Conservation (phyloP, 2,329 filamentous ascomycete species). For the Dendrostoma leiphaemia region DNA sequence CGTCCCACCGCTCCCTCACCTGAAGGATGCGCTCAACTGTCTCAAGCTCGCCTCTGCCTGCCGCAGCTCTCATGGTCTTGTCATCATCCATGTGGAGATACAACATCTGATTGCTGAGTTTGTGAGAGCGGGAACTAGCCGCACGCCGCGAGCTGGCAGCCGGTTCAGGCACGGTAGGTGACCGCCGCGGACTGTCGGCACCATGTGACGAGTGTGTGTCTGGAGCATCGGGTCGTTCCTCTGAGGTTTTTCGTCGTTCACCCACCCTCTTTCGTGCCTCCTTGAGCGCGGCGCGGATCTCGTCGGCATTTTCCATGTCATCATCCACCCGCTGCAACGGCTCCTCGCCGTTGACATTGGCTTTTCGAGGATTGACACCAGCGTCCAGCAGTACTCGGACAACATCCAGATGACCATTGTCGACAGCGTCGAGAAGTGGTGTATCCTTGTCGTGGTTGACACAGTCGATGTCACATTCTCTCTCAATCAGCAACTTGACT, state of each 20-base stretch:
- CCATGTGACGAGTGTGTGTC: constrained; percentile 49
- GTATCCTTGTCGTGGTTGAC: constrained; percentile 83
- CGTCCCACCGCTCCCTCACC: constrained; percentile 61
- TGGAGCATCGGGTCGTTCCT: constrained; percentile 47
- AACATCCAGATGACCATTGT: constrained; percentile 89
- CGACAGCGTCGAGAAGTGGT: constrained; percentile 90
- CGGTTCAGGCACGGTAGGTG: constrained; percentile 40
- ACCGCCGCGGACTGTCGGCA: constrained; percentile 56
- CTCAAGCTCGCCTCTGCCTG: constrained; percentile 59
- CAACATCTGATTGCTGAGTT: constrained; percentile 62
- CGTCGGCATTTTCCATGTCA: constrained; percentile 73
- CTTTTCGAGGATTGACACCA: constrained; percentile 86
- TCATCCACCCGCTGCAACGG: constrained; percentile 80
- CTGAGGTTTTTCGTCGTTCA: constrained; percentile 53
- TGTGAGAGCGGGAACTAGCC: constrained; percentile 58
- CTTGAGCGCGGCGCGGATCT: constrained; percentile 69
- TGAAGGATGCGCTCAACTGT: constrained; percentile 61
- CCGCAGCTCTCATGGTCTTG: constrained; percentile 59
- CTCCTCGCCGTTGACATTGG: constrained; percentile 90
- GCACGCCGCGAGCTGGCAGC: constrained; percentile 42
- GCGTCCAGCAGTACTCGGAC: constrained; percentile 80
- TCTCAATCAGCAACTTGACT: constrained; percentile 80
- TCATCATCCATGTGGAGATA: constrained; percentile 61
- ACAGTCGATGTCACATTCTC: constrained; percentile 81
- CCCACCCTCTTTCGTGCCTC: constrained; percentile 56